Base-by-base conservation (phyloP, 345 rosid genomes). In the Barbarea vulgaris region DNA sequence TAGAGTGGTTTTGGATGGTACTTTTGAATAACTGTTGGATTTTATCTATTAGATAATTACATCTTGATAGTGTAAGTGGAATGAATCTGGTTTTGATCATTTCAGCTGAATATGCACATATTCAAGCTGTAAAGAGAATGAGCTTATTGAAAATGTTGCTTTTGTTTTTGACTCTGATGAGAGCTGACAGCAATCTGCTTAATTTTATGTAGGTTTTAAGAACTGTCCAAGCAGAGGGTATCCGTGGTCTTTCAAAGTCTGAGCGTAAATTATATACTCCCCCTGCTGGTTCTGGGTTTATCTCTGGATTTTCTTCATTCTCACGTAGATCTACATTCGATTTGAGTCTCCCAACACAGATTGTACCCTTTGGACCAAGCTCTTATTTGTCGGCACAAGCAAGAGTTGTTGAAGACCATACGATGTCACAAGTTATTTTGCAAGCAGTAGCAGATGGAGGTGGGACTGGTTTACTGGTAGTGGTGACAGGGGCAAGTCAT, bases 241-340 rank as follows among this genome's bases (percentile, higher is more conserved):
- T 94, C 37, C 89, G 77, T 33, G 96, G 97, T 59, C 96, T 91
- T 37, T 89, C 97, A 24, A 86, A 87, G 81, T 88, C 85, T 22
- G 96, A 94, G 17, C 87, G 92, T 52, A 91, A 86, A 83, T 66
- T 75, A 41, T 91, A 87, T 81, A 83, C 88, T 73, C 97, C 97
- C 46, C 97, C 96, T 65, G 96, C 92, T 78, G 97, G 97, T 77
- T 91, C 96, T 3, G 97, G 98, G 18, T 91, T 89, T 78, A 85
- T 88, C 77, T 88, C 96, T 59, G 98, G 98, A 63, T 87, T 88
- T 79, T 80, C 87, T 72, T 85, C 93, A 44, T 84, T 86, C 44
- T 91, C 93, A 7, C 91, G 84, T 60, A 82, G 89, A 79, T 83
- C 90, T 17, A 75, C 82, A 13, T 67, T 81, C 33, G 93, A 91